Conservation (phyloP, 805 yeast genomes). For the Zygosaccharomyces kombuchaensis region DNA sequence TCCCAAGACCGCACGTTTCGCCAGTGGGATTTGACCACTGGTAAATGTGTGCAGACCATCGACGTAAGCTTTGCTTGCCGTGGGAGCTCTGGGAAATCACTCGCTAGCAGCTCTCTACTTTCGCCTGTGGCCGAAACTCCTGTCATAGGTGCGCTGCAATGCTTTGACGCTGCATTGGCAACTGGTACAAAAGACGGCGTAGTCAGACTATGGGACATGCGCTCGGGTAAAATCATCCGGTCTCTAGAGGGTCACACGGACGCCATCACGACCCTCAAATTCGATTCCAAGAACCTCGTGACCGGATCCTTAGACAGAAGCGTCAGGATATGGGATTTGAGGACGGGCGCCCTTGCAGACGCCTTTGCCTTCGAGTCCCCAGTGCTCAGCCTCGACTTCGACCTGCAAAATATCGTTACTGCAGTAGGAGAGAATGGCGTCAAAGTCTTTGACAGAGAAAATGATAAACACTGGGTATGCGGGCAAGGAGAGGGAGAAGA, state of each 20-base stretch:
- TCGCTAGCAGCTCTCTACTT: slow-evolving; percentile 9
- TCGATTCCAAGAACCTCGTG: slow-evolving; percentile 59
- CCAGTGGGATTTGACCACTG: slow-evolving; percentile 68
- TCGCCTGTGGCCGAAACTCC: slow-evolving; percentile 29
- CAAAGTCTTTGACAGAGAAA: slow-evolving; percentile 55
- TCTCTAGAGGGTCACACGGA: slow-evolving; percentile 64
- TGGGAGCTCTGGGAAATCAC: slow-evolving; percentile 11
- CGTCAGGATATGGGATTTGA: slow-evolving; percentile 66
- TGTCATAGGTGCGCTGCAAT: slow-evolving; percentile 63
- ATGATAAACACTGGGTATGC: slow-evolving; percentile 49
- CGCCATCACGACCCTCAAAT: slow-evolving; percentile 62
- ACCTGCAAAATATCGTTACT: slow-evolving; percentile 49
- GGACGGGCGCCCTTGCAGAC: slow-evolving; percentile 59
- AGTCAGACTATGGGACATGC: slow-evolving; percentile 71
- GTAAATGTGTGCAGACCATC: slow-evolving; percentile 64
- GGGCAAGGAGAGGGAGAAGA: slow-evolving; percentile 41
- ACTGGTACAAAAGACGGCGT: slow-evolving; percentile 75
- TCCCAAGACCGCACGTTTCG: slow-evolving; percentile 68
- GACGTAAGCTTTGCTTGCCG: slow-evolving; percentile 45
- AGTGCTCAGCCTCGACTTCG: slow-evolving; percentile 55
- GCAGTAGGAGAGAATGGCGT: slow-evolving; percentile 46
- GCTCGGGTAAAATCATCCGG: slow-evolving; percentile 63
- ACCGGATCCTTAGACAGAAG: slow-evolving; percentile 64
- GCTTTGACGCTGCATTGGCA: slow-evolving; percentile 71
- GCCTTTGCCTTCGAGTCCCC: slow-evolving; percentile 59